Evolutionary conservation across 129 eudicot species (phyloP).

Genomic region (Centella asiatica): DNA sequence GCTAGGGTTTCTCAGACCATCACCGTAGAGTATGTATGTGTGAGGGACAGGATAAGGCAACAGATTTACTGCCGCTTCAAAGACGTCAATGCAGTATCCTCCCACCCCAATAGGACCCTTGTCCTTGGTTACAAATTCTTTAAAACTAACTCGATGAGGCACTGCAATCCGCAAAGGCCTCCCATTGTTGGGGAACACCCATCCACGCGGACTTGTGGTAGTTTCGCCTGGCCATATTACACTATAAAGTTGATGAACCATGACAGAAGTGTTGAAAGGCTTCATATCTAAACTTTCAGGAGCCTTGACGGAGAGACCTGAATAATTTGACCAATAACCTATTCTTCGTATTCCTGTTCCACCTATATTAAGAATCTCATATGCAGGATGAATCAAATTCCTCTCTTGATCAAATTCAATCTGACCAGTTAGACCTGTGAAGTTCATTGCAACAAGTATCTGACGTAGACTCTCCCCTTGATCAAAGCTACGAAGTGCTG

Average conservation of each 20-base stretch:
- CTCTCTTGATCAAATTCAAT: slow-evolving; percentile 16
- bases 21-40: slow-evolving; percentile 16
- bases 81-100: slow-evolving; percentile 27
- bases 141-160: slow-evolving; percentile 16
- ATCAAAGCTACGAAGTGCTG: slow-evolving; percentile 15
- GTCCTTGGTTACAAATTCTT: slow-evolving; percentile 15
- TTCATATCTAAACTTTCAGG: slow-evolving; percentile 20
- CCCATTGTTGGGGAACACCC: slow-evolving; percentile 31
- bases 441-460: slow-evolving; percentile 12
- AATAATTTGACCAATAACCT: slow-evolving; percentile 30
- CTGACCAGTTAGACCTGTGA: slow-evolving; percentile 21
- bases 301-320: slow-evolving; percentile 16
- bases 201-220: slow-evolving; percentile 16
- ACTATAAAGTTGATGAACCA: slow-evolving; percentile 10
- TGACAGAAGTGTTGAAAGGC: slow-evolving; percentile 7
- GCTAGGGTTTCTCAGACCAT: slow-evolving; percentile 22
- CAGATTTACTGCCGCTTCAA: slow-evolving; percentile 26
- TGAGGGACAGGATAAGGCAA: slow-evolving; percentile 30
- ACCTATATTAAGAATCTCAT: slow-evolving; percentile 21
- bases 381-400: slow-evolving; percentile 24
- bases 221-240: slow-evolving; percentile 26
- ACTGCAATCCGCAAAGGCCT: slow-evolving; percentile 24
- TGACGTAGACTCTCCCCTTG: slow-evolving; percentile 12
- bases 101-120: slow-evolving; percentile 7
- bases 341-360: slow-evolving; percentile 20